Evolutionary conservation across 73 alveolate species (phyloP).

Genomic region (Paramecium octaurelia): DNA sequence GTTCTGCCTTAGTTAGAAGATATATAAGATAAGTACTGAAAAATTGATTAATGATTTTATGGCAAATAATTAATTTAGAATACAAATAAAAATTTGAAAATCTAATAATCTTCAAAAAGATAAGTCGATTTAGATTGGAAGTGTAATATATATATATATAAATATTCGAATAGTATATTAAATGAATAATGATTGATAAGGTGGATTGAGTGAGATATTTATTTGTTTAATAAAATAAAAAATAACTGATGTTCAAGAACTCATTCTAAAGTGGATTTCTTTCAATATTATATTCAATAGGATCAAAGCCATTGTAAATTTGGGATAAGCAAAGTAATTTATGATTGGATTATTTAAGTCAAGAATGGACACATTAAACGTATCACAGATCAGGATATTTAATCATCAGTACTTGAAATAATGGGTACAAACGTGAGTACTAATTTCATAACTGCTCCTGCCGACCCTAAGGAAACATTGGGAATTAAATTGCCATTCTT

Average conservation of each 20-base stretch:
- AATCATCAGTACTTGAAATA: constrained; percentile 91
- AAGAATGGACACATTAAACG: constrained; percentile 97
- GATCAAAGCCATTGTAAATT: constrained; percentile 94
- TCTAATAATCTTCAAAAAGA: neutral
- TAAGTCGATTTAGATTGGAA: neutral
- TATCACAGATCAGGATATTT: constrained; percentile 96
- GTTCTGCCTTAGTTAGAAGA: neutral
- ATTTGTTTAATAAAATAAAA: neutral
- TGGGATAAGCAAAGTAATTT: constrained; percentile 84
- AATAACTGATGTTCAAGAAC: constrained; percentile 83
- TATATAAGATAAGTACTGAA: neutral
- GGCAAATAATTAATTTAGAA: neutral
- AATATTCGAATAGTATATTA: neutral
- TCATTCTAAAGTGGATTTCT: constrained; percentile 94
- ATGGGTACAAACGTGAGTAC: constrained; percentile 98
- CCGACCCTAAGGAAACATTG: constrained; percentile 92
- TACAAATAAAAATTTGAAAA: neutral
- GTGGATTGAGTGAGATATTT: neutral
- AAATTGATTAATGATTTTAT: neutral
- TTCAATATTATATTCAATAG: constrained; percentile 91
- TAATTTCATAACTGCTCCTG: constrained; percentile 93
- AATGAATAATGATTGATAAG: neutral
- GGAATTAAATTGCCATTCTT: constrained; percentile 97
- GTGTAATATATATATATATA: neutral
- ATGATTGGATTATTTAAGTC: constrained; percentile 43